Percentiles rank a stretch among this genome's conserved stretches.
Evolutionary conservation across 139 green algal species (phyloP).

Genomic region (Chlorella sp.): DNA sequence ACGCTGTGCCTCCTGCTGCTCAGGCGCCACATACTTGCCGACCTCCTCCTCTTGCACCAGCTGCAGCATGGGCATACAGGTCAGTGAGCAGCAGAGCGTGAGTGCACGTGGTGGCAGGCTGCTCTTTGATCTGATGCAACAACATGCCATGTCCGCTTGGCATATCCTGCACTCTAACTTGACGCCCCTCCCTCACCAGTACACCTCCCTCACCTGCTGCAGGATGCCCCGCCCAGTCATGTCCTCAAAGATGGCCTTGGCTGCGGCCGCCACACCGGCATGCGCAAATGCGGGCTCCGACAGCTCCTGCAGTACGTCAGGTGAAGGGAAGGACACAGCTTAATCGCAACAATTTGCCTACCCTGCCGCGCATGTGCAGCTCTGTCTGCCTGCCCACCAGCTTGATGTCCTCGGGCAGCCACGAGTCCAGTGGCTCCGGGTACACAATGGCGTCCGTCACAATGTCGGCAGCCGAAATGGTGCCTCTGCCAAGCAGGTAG

Average conservation of each 20-base stretch:
- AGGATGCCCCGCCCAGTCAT: slow-evolving; percentile 56
- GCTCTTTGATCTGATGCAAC: too few species aligned
- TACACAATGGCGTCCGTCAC: slow-evolving; percentile 43
- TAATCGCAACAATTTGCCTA: too few species aligned
- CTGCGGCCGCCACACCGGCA: slow-evolving; percentile 55
- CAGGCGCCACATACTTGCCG: background rate
- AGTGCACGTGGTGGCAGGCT: too few species aligned
- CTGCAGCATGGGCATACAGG: background rate
- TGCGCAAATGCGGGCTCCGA: slow-evolving; percentile 37
- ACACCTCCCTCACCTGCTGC: background rate
- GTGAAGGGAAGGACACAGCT: too few species aligned
- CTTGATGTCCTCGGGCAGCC: slow-evolving; percentile 27
- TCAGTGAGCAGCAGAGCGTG: too few species aligned
- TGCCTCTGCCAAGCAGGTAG: slow-evolving; percentile 18
- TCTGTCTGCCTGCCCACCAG: background rate
- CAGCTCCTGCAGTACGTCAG: slow-evolving; percentile 5
- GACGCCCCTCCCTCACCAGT: background rate
- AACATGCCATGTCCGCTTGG: too few species aligned
- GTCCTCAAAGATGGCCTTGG: slow-evolving; percentile 55
- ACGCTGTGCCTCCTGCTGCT: background rate
- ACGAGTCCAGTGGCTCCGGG: slow-evolving; percentile 23
- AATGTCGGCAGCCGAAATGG: slow-evolving; percentile 38
- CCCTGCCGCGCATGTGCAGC: too few species aligned
- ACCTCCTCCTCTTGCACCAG: slow-evolving; percentile 24
- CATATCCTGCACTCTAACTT: too few species aligned